phyloP scores from a whole-genome alignment of 768 basidiomycete species.

The Podaxis sp. region DNA sequence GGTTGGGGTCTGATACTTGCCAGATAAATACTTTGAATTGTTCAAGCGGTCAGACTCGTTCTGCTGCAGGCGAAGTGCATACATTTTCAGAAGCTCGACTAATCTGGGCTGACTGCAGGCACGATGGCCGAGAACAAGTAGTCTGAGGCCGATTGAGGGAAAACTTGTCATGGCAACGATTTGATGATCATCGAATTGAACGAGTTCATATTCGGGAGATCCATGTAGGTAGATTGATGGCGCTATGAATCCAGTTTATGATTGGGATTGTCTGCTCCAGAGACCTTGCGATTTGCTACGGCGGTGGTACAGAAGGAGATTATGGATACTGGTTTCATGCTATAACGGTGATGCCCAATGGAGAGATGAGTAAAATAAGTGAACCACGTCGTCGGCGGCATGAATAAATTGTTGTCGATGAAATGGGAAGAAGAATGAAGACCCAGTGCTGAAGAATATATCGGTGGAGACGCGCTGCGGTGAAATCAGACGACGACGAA shows the following conservation, averaged over 20 bases:
- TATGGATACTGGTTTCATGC: too few species aligned
- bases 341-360: too few species aligned
- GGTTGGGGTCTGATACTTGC: not conserved
- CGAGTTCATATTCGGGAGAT: not conserved
- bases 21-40: not conserved
- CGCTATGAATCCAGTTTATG: not conserved
- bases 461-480: not conserved
- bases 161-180: not conserved
- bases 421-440: not conserved
- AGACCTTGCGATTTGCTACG: not conserved
- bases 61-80: not conserved
- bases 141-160: not conserved
- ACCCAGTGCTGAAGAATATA: not conserved
- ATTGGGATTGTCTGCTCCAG: not conserved
- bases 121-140: not conserved
- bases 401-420: not conserved
- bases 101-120: not conserved
- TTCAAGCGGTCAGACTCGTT: not conserved
- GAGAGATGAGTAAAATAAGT: too few species aligned
- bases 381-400: not conserved
- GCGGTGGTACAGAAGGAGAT: too few species aligned
- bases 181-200: not conserved
- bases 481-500: not conserved
- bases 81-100: not conserved
- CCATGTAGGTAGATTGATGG: not conserved